Percentiles rank a stretch among this genome's conserved stretches.
Conservation (phyloP, 164 flowering plant species). For the Chloranthus sessilifolius region DNA sequence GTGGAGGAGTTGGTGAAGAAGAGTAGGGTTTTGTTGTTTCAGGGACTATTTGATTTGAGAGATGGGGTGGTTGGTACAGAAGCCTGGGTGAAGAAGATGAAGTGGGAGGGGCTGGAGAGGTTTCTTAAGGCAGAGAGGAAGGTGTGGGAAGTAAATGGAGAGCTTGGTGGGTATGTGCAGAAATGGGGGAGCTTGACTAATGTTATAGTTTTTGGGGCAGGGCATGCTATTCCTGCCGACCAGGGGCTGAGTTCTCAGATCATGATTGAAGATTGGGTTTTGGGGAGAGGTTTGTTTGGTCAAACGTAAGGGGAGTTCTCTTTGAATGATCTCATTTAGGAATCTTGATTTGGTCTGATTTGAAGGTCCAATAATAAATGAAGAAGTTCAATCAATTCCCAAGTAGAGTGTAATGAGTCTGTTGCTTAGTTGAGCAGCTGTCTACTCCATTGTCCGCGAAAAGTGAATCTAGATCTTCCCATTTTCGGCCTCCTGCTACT, state of each 20-base stretch:
- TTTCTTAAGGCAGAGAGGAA: conserved; percentile 48
- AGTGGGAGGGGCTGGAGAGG: conserved; percentile 45
- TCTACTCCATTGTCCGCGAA: too few species aligned
- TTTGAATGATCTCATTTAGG: too few species aligned
- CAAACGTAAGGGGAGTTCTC: too few species aligned
- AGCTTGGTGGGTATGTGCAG: conserved; percentile 71
- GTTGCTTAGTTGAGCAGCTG: too few species aligned
- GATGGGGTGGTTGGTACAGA: conserved; percentile 59
- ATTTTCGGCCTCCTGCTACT: too few species aligned
- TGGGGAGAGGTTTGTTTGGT: conserved; percentile 49
- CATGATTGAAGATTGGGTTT: conserved; percentile 75
- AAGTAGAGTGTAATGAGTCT: too few species aligned
- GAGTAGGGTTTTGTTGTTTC: conserved; percentile 40
- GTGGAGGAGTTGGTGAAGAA: conserved; percentile 28
- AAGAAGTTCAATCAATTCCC: too few species aligned
- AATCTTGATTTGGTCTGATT: too few species aligned
- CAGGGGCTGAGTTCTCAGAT: conserved; percentile 55
- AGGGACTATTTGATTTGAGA: conserved; percentile 40
- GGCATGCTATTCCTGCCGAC: conserved; percentile 67
- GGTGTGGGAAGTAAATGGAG: conserved; percentile 53
- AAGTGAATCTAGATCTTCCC: too few species aligned
- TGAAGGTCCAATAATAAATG: too few species aligned
- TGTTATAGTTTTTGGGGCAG: conserved; percentile 57
- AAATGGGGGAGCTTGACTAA: conserved; percentile 52
- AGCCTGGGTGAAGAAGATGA: conserved; percentile 60